Base-by-base conservation (phyloP, 2,329 filamentous ascomycete species). In the Calonectria hongkongensis region DNA sequence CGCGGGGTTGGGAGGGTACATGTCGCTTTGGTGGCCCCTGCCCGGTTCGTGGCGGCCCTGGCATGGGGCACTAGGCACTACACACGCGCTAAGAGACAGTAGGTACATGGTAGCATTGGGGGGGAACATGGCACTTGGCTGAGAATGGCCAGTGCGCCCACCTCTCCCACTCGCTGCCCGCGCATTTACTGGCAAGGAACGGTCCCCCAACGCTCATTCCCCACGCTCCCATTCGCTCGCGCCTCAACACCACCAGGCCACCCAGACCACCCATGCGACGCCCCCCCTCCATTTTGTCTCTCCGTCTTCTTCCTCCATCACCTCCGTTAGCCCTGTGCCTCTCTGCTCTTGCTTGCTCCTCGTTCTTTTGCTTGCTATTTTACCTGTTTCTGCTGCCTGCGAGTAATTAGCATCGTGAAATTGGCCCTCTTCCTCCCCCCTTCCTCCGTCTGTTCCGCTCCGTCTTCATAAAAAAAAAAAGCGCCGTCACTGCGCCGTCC, bases 231-330 rank as follows among this genome's bases (percentile, higher is more conserved):
- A 66, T 62, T 70, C 66, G 66, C 56, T 64, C 65, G 58, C 43
- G 18, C 30, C 71, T 73, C 67, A 71, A 70, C 67, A 67, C 71
- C 71, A 66, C 67, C 33, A n/a, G 30, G 15, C 54, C 9, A 25
- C 54, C 54, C 33, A 8, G 30, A 36, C 54, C 54, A 56, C 51
- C 56, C 30, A 60, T 73, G 63, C 63, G 54, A 45, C 67, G 66
- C 70, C 67, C 63, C 63, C 68, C 56, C 56, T 54, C 67, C 63
- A 64, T 56, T 62, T 54, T 48, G 18, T 60, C 21, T 30, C 41
- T 54, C 47, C 36, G 27, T 50, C 62, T 18, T 45, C 60, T 27
- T 64, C 63, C 36, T 64, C 63, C 45, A 56, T 28, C 45, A 58
- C n/a, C 58, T 25, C 10, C 50, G 30, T 51, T 27, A 21, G 54